These are phyloP conservation scores for Phytomonas francai DNA, from an alignment of 208 protist species.

Conservation along the genomic window DNA sequence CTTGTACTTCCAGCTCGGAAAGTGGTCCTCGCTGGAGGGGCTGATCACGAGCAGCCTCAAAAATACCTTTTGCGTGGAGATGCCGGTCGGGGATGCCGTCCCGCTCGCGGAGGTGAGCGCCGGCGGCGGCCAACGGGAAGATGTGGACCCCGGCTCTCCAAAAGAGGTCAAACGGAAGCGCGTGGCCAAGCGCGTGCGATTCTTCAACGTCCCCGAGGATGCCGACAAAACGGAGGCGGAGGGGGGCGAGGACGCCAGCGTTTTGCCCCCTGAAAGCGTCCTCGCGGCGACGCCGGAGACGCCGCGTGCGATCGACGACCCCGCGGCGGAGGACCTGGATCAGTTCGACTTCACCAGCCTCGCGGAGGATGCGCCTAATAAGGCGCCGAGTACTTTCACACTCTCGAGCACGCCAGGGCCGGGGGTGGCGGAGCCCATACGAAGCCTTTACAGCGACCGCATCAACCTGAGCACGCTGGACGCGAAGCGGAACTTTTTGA, in stretches of 20 bases:
- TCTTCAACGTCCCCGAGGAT: constrained; percentile 37
- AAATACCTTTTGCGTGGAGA: constrained; percentile 43
- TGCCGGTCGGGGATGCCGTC: neutral
- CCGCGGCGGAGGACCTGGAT: constrained; percentile 13
- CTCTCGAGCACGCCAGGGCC: neutral
- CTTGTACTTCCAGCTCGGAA: constrained; percentile 83
- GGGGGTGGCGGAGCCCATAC: constrained; percentile 10
- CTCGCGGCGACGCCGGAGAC: neutral
- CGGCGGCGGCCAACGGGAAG: neutral
- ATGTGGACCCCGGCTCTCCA: constrained; percentile 2
- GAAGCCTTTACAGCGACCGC: constrained; percentile 41
- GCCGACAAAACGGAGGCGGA: constrained; percentile 13
- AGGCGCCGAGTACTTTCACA: neutral
- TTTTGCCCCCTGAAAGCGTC: neutral
- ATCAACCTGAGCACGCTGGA: constrained; percentile 34
- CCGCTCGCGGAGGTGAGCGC: neutral
- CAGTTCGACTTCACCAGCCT: constrained; percentile 19
- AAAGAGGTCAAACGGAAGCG: constrained; percentile 4
- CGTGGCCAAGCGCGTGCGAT: constrained; percentile 58
- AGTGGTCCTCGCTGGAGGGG: constrained; percentile 72
- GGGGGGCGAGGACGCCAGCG: neutral
- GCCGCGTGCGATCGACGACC: neutral
- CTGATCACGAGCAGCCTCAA: constrained; percentile 76
- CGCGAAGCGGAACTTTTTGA: constrained; percentile 72
- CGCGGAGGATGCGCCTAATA: neutral